Percentiles rank a stretch among this genome's conserved stretches.
phyloP scores from a whole-genome alignment of 2,329 filamentous ascomycete genomes.

The Paecilomyces variotii region DNA sequence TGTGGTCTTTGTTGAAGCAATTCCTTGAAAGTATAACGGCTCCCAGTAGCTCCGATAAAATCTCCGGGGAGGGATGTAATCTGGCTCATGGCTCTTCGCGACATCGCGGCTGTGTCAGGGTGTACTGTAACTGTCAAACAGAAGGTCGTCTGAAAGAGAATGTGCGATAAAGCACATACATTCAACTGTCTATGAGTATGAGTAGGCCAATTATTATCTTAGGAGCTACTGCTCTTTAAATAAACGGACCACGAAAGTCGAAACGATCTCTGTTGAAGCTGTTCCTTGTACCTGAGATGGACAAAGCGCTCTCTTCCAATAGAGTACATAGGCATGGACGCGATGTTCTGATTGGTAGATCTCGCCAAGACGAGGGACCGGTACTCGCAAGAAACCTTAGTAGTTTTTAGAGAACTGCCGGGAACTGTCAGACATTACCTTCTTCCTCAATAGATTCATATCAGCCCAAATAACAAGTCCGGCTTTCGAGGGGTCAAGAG shows the following conservation, averaged over 20 bases:
- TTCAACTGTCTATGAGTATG: no score
- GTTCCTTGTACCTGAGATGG: not conserved
- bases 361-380: not conserved
- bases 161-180: no score
- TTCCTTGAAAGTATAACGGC: not conserved
- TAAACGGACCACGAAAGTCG: not conserved
- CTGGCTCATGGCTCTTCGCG: not conserved
- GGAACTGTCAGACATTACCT: not conserved
- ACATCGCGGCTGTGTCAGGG: not conserved
- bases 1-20: not conserved
- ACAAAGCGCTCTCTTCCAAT: not conserved
- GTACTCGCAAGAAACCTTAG: not conserved
- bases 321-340: not conserved
- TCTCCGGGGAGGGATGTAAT: not conserved
- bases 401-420: not conserved
- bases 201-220: no score
- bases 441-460: not conserved
- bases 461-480: not conserved
- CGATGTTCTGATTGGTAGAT: not conserved
- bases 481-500: not conserved
- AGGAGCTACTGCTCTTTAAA: no score
- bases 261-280: not conserved
- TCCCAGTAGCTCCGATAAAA: not conserved
- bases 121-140: no score
- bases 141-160: no score